These are phyloP conservation scores for Penicillium sclerotigenum DNA, from an alignment of 2,329 filamentous ascomycete species.

Conservation along the genomic window DNA sequence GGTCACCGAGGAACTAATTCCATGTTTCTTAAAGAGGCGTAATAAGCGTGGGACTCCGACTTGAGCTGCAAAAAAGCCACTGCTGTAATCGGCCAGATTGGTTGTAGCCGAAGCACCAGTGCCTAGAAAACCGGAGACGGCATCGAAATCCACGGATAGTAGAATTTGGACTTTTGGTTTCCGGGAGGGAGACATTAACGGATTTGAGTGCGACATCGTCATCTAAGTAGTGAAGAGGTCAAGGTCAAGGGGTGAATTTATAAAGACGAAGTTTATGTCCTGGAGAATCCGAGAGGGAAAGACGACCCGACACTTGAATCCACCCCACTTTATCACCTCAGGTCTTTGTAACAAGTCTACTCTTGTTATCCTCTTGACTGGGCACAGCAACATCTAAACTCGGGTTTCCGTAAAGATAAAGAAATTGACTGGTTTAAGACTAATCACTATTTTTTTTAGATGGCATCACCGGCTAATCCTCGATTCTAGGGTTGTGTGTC, in stretches of 20 bases:
- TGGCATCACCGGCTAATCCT: slow-evolving; percentile 43
- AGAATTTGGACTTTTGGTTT: slow-evolving; percentile 19
- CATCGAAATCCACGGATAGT: slow-evolving; percentile 54
- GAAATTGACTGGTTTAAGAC: slow-evolving; percentile 24
- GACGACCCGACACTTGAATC: slow-evolving; percentile 1
- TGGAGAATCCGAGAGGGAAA: neutral
- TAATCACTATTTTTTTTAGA: slow-evolving; percentile 26
- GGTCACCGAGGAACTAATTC: slow-evolving; percentile 52
- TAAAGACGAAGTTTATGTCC: neutral
- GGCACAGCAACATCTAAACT: slow-evolving; percentile 20
- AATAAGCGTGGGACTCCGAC: slow-evolving; percentile 58
- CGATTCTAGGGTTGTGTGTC: slow-evolving; percentile 42
- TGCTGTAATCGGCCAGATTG: slow-evolving; percentile 56
- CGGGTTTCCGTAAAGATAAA: slow-evolving; percentile 22
- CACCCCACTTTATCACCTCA: too few species aligned
- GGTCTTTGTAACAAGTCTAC: neutral
- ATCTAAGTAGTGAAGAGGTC: neutral
- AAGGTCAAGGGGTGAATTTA: neutral
- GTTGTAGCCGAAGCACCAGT: slow-evolving; percentile 51
- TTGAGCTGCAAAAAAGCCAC: slow-evolving; percentile 55
- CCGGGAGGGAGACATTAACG: neutral
- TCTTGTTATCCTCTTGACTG: slow-evolving; percentile 18
- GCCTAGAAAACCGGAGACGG: slow-evolving; percentile 59
- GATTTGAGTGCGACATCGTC: neutral
- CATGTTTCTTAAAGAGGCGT: slow-evolving; percentile 52